phyloP scores from a whole-genome alignment of 495 filamentous ascomycete species.

The Venustampulla echinocandica region DNA sequence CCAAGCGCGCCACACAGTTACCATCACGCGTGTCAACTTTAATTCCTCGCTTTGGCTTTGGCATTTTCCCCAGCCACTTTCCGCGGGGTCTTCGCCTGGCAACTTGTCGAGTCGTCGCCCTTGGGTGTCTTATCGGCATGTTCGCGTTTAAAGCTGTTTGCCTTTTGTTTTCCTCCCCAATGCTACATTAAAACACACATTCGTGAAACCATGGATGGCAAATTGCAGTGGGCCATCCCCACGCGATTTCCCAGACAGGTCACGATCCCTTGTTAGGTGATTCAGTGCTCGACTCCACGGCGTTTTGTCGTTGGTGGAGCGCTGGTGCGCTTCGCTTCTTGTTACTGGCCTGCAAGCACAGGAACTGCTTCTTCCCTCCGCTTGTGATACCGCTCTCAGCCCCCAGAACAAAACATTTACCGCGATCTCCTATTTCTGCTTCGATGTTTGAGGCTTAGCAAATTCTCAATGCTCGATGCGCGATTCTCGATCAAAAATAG shows the following conservation, averaged over 20 bases:
- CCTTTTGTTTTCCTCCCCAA: too few relatives aligned
- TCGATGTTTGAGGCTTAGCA: background rate
- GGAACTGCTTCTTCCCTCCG: constrained; percentile 18
- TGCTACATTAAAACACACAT: too few relatives aligned
- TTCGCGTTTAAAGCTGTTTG: too few relatives aligned
- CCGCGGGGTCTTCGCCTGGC: too few relatives aligned
- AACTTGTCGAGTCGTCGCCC: too few relatives aligned
- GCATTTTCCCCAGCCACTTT: too few relatives aligned
- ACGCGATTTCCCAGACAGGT: constrained; percentile 15
- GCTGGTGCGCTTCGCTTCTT: constrained; percentile 14
- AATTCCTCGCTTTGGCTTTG: too few relatives aligned
- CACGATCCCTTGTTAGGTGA: constrained; percentile 20
- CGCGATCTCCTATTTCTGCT: constrained; percentile 8
- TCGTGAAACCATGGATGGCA: constrained; percentile 16
- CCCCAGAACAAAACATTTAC: constrained; percentile 4
- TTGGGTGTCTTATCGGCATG: too few relatives aligned
- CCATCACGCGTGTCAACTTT: too few relatives aligned
- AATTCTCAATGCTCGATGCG: too few relatives aligned
- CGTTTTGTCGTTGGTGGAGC: constrained; percentile 14
- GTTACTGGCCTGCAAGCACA: constrained; percentile 20
- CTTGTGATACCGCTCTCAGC: constrained; percentile 13
- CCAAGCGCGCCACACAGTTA: background rate
- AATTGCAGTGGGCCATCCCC: constrained; percentile 9
- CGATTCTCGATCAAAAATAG: too few relatives aligned
- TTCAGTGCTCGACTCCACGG: constrained; percentile 19